These are phyloP conservation scores for Saccharomyces paradoxus DNA, from an alignment of 805 yeast species.

Conservation along the genomic window DNA sequence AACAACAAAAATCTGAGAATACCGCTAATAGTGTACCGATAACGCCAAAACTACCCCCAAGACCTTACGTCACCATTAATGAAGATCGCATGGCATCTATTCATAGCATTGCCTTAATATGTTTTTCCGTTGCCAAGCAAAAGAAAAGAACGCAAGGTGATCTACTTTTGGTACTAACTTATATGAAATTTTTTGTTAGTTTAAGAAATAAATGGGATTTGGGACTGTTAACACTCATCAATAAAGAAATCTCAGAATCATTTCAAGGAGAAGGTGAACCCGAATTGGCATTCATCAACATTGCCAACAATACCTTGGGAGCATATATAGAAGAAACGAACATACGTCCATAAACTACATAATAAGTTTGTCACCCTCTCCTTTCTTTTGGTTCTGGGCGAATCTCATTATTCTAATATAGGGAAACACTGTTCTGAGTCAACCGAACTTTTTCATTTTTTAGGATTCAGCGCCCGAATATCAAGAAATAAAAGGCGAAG, in stretches of 20 bases:
- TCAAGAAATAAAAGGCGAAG: background rate
- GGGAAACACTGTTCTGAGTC: background rate
- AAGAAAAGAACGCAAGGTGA: conserved; percentile 3
- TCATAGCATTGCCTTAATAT: conserved; percentile 34
- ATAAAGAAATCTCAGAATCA: conserved; percentile 24
- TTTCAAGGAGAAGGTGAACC: conserved; percentile 17
- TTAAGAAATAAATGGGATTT: conserved; percentile 30
- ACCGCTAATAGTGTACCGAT: conserved; percentile 1
- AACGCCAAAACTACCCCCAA: conserved; percentile 24
- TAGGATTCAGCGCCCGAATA: background rate
- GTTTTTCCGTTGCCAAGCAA: conserved; percentile 28
- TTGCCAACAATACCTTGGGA: conserved; percentile 21
- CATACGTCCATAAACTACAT: background rate
- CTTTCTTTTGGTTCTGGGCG: background rate
- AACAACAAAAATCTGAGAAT: background rate
- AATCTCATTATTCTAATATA: background rate
- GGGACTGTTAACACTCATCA: conserved; percentile 24
- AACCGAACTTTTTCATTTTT: background rate
- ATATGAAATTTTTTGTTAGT: conserved; percentile 44
- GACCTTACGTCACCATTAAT: conserved; percentile 38
- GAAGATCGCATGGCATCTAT: conserved; percentile 37
- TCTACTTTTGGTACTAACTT: conserved; percentile 36
- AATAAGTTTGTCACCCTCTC: background rate
- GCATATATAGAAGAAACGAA: conserved; percentile 1
- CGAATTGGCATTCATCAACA: conserved; percentile 22